Evolutionary conservation across 1,284 basidiomycete species (phyloP), one percentile per base, ranked within the genome.

Genomic region (Pseudozyma thailandica): DNA sequence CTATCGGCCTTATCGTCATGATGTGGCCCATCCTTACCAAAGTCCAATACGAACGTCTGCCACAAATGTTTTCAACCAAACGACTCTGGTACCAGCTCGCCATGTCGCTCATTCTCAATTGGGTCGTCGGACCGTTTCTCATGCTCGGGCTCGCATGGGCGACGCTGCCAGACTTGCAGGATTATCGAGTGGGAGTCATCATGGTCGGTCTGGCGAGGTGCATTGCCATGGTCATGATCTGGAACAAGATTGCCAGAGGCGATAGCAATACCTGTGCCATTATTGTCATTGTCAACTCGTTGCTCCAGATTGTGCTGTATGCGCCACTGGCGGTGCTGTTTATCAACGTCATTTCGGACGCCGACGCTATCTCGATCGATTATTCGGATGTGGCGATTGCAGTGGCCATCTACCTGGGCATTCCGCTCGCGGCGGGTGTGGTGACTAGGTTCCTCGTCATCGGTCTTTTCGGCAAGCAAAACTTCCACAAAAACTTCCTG

Each of bases 101-200:
- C 9, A 85, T 94, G 31, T 91, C 90, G 2, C 75, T 94, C 37
- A 45, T 90, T 26, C 85, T 94, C 50, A 93, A 94, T 81, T 94
- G 92, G 93, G 85, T 93, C 60, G 65, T 92, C 16, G 91, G 89
- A 0, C 92, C 92, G 0, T 77, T 84, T 21, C 42, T 93, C 37
- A 94, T 94, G 92, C 87, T 93, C 7, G 92, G 85, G 0, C 80
- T 92, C 26, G 91, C 92, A 2, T 93, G 91, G 90, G 91, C 91
- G 0, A 91, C 91, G 2, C 86, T 94, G 1, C 92, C 92, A 0
- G 92, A 93, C 54, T 54, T 82, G 12, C 55, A 51, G 16, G 58
- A 55, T 6, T 82, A 84, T 56, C 63, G 84, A 2, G 84, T 83
- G 0, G 86, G 88, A 7, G 86, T 89, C 31, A 86, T 89, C 78